Evolutionary conservation across 306 rosid species (phyloP).

Genomic region (Lathyrus oleraceus): DNA sequence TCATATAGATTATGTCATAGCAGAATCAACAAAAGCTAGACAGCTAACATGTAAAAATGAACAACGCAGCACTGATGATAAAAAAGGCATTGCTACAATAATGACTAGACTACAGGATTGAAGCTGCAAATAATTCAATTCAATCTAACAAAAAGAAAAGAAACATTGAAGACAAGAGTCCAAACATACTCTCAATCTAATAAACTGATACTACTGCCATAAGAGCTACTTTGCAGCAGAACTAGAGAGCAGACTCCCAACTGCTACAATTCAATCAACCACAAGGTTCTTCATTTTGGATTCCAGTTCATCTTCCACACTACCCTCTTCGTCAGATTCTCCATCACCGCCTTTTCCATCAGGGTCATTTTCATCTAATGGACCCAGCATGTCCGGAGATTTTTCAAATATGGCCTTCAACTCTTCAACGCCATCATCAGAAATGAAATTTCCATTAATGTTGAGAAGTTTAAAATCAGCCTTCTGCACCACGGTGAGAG

Average conservation of each 20-base stretch:
- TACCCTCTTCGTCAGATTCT: conserved; percentile 51
- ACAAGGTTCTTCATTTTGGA: conserved; percentile 81
- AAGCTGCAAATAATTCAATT: conserved; percentile 32
- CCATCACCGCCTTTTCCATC: conserved; percentile 65
- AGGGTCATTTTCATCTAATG: conserved; percentile 88
- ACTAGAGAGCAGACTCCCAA: not conserved
- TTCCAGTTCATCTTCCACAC: conserved; percentile 56
- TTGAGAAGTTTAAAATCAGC: conserved; percentile 63
- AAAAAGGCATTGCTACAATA: conserved; percentile 16
- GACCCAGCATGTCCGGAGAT: conserved; percentile 57
- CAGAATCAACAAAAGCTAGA: too few species aligned
- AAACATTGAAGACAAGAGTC: conserved; percentile 28
- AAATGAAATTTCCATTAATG: conserved; percentile 78
- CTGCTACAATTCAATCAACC: conserved; percentile 43
- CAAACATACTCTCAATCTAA: conserved; percentile 31
- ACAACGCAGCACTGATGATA: conserved; percentile 8
- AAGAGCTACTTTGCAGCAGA: conserved; percentile 26
- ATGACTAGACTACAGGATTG: conserved; percentile 33
- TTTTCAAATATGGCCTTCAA: conserved; percentile 62
- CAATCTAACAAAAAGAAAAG: conserved; percentile 7
- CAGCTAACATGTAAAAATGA: not conserved
- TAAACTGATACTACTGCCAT: conserved; percentile 13
- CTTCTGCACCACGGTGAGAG: conserved; percentile 64
- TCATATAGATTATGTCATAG: too few species aligned
- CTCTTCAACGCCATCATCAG: conserved; percentile 79